Base-by-base conservation (phyloP, 148 eudicot genomes). In the Talinum fruticosum region DNA sequence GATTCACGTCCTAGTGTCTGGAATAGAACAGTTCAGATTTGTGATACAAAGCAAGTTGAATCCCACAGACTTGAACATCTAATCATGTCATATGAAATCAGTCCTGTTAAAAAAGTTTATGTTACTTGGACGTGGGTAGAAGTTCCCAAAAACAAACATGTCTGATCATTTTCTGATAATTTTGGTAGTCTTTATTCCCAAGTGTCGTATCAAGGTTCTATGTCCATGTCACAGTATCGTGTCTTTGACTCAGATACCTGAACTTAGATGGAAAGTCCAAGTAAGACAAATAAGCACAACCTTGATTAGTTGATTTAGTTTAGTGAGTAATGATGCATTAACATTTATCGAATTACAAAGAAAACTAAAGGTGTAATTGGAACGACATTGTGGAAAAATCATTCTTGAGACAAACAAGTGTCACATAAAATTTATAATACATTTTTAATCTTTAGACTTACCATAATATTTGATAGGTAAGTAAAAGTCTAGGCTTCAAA, bases 1-100 rank as follows among this genome's bases (percentile, higher is more conserved):
- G 98, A 92, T 83, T 94, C 98, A 73, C 98, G 98, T 49, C 98
- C 97, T 89, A 92, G 97, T 2, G 97, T 92, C 98, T 94, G 87
- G 75, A 75, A 85, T 35, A 74, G 66, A 1, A 78, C 67, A 84
- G 75, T 32, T 78, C 28, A 44, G 12, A 32, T 29, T 73, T n/a
- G 64, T 28, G 32, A 47, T 75, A 57, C 71, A 15, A 59, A 14
- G 30, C 45, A 66, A 53, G 32, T 13, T 10, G 23, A 35, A 26
- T 7, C 47, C 23, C 32, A 24, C 21, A 36, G 38, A 37, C 26
- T 12, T 2, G 66, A 62, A 24, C 66, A 62, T 28, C 30, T 6
- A 62, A 28, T 54, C 24, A 54, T 4, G 28, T 5, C 62, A 54
- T 2, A 54, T 54, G 26, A 54, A 23, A 69, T 64, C 21, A 34